Evolutionary conservation across 768 basidiomycete genomes (phyloP), one percentile per base, ranked within the genome.

Genomic region (Phylloporus scabripes): DNA sequence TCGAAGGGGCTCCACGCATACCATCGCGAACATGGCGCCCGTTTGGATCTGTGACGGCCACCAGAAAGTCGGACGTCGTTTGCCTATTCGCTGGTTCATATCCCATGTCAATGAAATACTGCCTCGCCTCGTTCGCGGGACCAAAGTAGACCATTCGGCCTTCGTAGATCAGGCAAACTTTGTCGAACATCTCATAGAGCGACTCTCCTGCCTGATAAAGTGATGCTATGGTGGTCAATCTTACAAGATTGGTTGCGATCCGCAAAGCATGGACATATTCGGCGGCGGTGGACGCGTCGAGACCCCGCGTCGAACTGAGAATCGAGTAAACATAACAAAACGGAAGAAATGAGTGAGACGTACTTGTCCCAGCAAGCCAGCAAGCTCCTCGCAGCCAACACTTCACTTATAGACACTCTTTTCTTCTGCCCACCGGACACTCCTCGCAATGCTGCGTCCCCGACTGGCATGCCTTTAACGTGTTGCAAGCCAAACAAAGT

Each of bases 151-250:
- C 74, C 69, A 79, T 77, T 20, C 70, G 68, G 11, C 83, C 81
- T 42, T 79, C 78, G 62, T 79, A 72, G 59, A 86, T 72, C 33
- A 85, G 70, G 58, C 79, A 76, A 18, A 85, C 82, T 61, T 85
- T 85, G 74, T 87, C 82, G 57, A 87, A 92, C 54, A 77, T 72
- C 37, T 75, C 51, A 50, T 82, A 85, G 0, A 85, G 64, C 3
- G 72, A 72, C 63, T 91, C 87, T 43, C 84, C 82, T 90, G 90
- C 90, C 64, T 92, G 90, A 66, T 93, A 92, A 34, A 93, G 80
- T 2, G 87, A 85, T 17, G 90, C 86, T 46, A 92, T 78, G 1
- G 85, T 90, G 3, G 84, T 63, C 32, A 67, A 44, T 23, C 67
- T 64, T 51, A 69, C 65, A 9, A 78, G 66, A 57, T 87, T 80